Evolutionary conservation across 2,329 filamentous ascomycete genomes (phyloP), one percentile per base, ranked within the genome.

Genomic region (Dothiorella sarmentorum): DNA sequence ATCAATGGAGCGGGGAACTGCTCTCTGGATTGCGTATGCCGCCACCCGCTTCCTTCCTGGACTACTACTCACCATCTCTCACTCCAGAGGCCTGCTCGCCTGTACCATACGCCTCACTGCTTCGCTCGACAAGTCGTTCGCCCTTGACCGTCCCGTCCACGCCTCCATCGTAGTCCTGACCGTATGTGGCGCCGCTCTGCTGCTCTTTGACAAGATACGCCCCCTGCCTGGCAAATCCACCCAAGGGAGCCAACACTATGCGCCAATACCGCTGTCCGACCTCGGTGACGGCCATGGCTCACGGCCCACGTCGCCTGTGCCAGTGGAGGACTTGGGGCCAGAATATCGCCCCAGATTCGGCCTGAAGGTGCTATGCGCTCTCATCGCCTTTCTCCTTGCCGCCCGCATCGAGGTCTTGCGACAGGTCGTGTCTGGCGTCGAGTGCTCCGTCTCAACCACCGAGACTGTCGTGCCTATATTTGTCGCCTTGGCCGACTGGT

Each of bases 121-220:
- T 47, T 62, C 66, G 26, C 61, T 68, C 24, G 64, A 68, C 43
- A 66, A 69, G 53, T 71, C 70, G 11, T 71, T 72, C 56, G 69
- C 70, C 58, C 61, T 72, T 56, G 69, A 73, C 61, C 70, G 71
- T 59, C 70, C 71, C 42, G 63, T 73, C 53, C 71, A 72, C 61
- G 69, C 70, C 4, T 56, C 63, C 59, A 66, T 62, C 56, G 52
- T 67, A n/a, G 64, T 73, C 18, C 59, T 73, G 62, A 62, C 71
- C 56, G 60, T 71, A 20, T 68, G 66, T 24, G 70, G 71, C 26
- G 64, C 70, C 37, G 67, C 68, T 58, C 56, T 71, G 15, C 64
- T 69, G 22, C 55, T 57, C n/a, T n/a, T 26, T 7, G 40, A 37
- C 9, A 47, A 26, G 22, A 17, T 57, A n/a, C 31, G 44, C 17